Conservation (phyloP, 345 rosid species). For the Microcos paniculata region DNA sequence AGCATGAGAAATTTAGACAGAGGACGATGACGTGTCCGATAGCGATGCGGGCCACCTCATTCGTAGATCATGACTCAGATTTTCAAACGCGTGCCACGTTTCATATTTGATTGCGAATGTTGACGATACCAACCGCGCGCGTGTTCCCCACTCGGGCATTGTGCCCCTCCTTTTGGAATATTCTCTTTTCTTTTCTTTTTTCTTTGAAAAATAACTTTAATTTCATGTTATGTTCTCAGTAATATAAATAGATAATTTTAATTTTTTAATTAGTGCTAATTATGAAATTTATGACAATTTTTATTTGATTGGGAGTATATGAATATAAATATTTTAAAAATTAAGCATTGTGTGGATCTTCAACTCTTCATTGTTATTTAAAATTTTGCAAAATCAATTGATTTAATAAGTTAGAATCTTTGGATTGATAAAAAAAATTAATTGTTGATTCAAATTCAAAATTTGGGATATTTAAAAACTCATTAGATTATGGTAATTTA, state of each 20-base stretch:
- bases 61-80: background rate
- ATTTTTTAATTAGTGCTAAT: too few species aligned
- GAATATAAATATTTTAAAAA: too few species aligned
- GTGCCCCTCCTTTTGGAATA: background rate
- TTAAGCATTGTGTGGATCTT: too few species aligned
- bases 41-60: background rate
- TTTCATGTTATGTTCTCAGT: too few species aligned
- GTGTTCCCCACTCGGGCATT: background rate
- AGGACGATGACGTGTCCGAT: conserved; percentile 24
- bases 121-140: background rate
- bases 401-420: background rate
- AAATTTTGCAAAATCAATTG: background rate
- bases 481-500: background rate
- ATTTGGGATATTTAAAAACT: background rate
- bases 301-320: too few species aligned
- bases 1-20: background rate
- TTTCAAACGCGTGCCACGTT: conserved; percentile 18
- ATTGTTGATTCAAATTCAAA: background rate
- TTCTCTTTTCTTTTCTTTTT: background rate
- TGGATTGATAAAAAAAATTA: background rate
- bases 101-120: background rate
- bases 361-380: background rate
- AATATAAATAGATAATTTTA: too few species aligned
- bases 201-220: background rate
- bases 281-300: too few species aligned